Evolutionary conservation across 2,329 filamentous ascomycete species (phyloP).

Genomic region (Fusarium sp.): DNA sequence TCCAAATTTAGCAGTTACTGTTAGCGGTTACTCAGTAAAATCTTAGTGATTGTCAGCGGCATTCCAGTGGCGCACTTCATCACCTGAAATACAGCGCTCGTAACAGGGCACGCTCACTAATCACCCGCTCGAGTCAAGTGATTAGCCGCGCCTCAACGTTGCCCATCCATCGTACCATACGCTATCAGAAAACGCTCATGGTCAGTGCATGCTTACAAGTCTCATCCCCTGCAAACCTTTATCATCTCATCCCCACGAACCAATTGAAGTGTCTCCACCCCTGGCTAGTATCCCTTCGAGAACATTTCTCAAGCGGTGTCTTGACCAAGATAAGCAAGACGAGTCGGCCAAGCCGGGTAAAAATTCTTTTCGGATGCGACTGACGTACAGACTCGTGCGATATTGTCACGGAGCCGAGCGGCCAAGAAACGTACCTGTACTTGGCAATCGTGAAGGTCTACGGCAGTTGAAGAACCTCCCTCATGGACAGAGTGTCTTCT

Average conservation of each 20-base stretch:
- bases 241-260: constrained; percentile 10
- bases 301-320: constrained; percentile 26
- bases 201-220: constrained; percentile 20
- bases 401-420: constrained; percentile 21
- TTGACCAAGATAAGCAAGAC: neutral
- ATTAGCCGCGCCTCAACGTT: constrained; percentile 20
- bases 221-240: constrained; percentile 17
- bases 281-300: constrained; percentile 32
- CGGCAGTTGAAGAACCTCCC: neutral
- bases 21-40: neutral
- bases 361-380: constrained; percentile 15
- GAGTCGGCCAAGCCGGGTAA: constrained; percentile 23
- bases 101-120: neutral
- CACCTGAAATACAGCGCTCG: neutral
- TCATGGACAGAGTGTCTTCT: neutral
- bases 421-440: neutral
- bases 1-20: too few relatives aligned
- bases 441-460: neutral
- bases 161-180: constrained; percentile 20
- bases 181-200: constrained; percentile 30
- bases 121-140: constrained; percentile 15
- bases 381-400: constrained; percentile 22
- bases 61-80: neutral
- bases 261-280: constrained; percentile 17
- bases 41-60: neutral